Percentiles rank a stretch among this genome's conserved stretches.
These are phyloP conservation scores for Metschnikowia colocasiae DNA, from an alignment of 805 yeast species.

Conservation along the genomic window DNA sequence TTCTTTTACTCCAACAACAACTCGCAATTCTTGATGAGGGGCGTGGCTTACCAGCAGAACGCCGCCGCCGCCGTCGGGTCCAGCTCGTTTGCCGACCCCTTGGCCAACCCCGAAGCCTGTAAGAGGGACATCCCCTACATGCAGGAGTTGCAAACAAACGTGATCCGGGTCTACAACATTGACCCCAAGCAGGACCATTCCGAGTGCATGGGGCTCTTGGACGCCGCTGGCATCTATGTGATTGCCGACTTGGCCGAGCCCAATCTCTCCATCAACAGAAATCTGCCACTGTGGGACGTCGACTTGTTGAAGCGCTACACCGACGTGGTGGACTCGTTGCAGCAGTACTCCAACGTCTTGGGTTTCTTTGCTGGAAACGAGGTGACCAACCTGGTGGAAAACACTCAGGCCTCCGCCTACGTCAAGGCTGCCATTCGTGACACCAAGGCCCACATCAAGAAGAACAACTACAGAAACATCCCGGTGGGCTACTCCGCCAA, in stretches of 20 bases:
- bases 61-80: constrained; percentile 36
- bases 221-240: constrained; percentile 87
- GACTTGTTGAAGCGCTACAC: constrained; percentile 66
- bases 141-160: constrained; percentile 59
- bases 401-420: constrained; percentile 73
- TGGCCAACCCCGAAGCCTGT: constrained; percentile 60
- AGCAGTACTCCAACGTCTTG: constrained; percentile 64
- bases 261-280: constrained; percentile 56
- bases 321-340: constrained; percentile 63
- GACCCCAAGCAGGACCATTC: constrained; percentile 62
- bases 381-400: constrained; percentile 63
- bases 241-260: constrained; percentile 85
- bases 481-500: constrained; percentile 84
- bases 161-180: constrained; percentile 72
- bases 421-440: constrained; percentile 85
- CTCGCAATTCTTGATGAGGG: constrained; percentile 71
- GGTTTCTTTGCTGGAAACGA: constrained; percentile 89
- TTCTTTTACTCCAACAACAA: constrained; percentile 77
- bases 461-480: constrained; percentile 58
- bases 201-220: constrained; percentile 61
- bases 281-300: constrained; percentile 59
- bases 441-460: constrained; percentile 60
- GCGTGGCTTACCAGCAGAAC: constrained; percentile 77
- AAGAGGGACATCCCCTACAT: constrained; percentile 72
- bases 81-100: constrained; percentile 59